Evolutionary conservation across 805 yeast species (phyloP).

Genomic region (Kodamaea kaohsiungensis): DNA sequence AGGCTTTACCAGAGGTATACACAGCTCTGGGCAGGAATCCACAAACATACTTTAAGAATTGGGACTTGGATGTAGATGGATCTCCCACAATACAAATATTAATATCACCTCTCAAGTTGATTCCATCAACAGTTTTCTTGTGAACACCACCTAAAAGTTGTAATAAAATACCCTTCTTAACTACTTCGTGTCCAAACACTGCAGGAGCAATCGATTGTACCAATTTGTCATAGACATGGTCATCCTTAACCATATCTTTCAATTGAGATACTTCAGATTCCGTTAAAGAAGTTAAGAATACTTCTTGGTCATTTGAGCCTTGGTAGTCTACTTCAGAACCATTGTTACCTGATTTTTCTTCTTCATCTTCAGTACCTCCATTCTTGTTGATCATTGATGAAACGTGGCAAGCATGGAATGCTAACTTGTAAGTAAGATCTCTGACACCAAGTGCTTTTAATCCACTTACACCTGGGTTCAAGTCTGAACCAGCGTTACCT

Average conservation of each 20-base stretch:
- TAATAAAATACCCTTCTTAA: constrained; percentile 86
- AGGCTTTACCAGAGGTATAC: constrained; percentile 97
- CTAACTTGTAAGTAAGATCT: constrained; percentile 87
- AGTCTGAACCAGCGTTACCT: constrained; percentile 63
- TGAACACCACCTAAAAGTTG: constrained; percentile 96
- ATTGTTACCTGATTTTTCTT: constrained; percentile 18
- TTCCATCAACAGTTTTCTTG: constrained; percentile 90
- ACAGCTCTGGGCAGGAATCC: constrained; percentile 91
- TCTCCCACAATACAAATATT: constrained; percentile 97
- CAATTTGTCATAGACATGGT: constrained; percentile 77
- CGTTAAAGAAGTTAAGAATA: constrained; percentile 73
- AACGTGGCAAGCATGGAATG: constrained; percentile 91
- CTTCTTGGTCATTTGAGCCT: constrained; percentile 75
- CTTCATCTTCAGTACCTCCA: constrained; percentile 15
- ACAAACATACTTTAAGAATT: constrained; percentile 89
- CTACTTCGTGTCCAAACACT: constrained; percentile 92
- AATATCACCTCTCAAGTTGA: constrained; percentile 93
- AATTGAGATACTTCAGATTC: constrained; percentile 82
- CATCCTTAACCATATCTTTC: constrained; percentile 87
- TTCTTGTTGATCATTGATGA: constrained; percentile 53
- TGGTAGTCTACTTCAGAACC: constrained; percentile 26
- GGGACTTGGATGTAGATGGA: constrained; percentile 96
- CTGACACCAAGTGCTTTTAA: constrained; percentile 89
- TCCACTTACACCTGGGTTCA: constrained; percentile 86
- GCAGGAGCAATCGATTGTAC: constrained; percentile 94